Base-by-base conservation (phyloP, 1,284 basidiomycete genomes). In the Melampsora allii-populina region DNA sequence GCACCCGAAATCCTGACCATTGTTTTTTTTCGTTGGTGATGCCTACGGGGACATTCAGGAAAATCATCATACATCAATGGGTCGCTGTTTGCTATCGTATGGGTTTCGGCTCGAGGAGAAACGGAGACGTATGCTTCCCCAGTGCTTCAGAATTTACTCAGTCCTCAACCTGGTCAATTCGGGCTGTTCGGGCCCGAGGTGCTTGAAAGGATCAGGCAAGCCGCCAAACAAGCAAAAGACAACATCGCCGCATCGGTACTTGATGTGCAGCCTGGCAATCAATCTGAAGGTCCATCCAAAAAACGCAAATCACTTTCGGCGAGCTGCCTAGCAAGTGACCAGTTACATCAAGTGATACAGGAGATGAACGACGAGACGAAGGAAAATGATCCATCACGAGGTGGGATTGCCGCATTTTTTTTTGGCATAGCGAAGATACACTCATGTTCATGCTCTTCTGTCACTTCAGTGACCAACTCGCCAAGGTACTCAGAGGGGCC, bases 71-170 rank as follows among this genome's bases (percentile, higher is more conserved):
- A 82, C 79, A 84, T 85, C 81, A 85, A 85, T 78, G 85, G 84
- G 19, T 82, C 81, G 24, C 85, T 85, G 76, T 86, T 84, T 78
- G 83, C 85, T 71, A 83, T 86, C 76, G 79, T 85, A 66, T 84
- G 83, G 81, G 84, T 86, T 69, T 83, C 82, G 2, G 83, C 85
- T 12, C 81, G 83, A 45, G 85, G 84, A 7, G 83, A 85, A 75
- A 83, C 84, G n/a, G 85, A 86, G 77, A 82, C 83, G 29, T 85
- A 84, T 77, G 85, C 85, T 17, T 84, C 71, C 82, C 72, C 84
- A 84, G 74, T 80, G 80, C 19, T 76, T 76, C 61, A 74, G 77
- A 63, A 46, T 46, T 63, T 74, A 2, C 29, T 74, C 1, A 56
- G 65, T 29, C 46, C 56, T 12, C 48, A 66, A 19, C 42, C 71